Percentiles rank a stretch among this genome's conserved stretches.
These are phyloP conservation scores for Cordyceps militaris DNA, from an alignment of 2,329 filamentous ascomycete genomes.

Conservation along the genomic window DNA sequence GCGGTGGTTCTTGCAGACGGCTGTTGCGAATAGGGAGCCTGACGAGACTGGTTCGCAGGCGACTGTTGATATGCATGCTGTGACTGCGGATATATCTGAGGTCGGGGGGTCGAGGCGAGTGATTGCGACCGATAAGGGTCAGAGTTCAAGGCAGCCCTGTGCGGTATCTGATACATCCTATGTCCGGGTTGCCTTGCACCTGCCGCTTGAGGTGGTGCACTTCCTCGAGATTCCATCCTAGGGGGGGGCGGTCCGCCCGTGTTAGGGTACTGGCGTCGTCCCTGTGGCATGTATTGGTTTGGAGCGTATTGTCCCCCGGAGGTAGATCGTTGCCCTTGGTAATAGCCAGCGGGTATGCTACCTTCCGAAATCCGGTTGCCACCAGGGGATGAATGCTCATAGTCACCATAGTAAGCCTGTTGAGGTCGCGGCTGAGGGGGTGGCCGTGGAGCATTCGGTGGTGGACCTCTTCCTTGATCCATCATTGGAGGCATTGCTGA, in stretches of 20 bases:
- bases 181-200: constrained; percentile 40
- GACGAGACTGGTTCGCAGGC: constrained; percentile 69
- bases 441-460: constrained; percentile 49
- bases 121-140: constrained; percentile 92
- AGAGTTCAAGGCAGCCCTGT: constrained; percentile 66
- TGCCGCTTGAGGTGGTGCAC: constrained; percentile 34
- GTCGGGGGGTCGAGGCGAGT: constrained; percentile 68
- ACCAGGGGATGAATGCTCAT: constrained; percentile 22
- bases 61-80: constrained; percentile 54
- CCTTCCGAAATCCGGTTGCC: constrained; percentile 32
- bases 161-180: constrained; percentile 56
- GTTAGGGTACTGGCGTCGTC: constrained; percentile 40
- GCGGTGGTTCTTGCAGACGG: constrained; percentile 74
- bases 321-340: constrained; percentile 44
- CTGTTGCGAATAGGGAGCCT: constrained; percentile 61
- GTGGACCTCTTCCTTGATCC: constrained; percentile 43
- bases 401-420: constrained; percentile 30
- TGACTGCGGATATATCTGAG: constrained; percentile 62
- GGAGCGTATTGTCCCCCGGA: constrained; percentile 38
- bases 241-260: constrained; percentile 46
- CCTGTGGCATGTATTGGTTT: constrained; percentile 42
- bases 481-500: constrained; percentile 50
- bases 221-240: constrained; percentile 56
- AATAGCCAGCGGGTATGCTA: constrained; percentile 44
- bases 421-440: constrained; percentile 51